Base-by-base conservation (phyloP, 2,329 filamentous ascomycete species). In the Lachnellula suecica region DNA sequence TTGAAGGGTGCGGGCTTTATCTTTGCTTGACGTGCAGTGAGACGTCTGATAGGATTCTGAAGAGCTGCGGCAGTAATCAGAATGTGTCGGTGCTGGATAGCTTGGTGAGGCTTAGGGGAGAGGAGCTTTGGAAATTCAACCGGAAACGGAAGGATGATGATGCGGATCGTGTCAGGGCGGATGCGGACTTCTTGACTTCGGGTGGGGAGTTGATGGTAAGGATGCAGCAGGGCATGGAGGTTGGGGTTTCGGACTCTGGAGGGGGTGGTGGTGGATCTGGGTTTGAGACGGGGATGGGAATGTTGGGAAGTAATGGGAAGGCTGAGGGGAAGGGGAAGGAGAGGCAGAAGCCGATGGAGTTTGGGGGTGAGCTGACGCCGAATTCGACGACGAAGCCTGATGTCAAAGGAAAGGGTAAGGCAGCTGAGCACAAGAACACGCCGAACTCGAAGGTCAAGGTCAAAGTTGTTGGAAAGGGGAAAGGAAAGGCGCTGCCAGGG, bases 1-100 rank as follows among this genome's bases (percentile, higher is more conserved):
- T 24, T 1, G 23, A 52, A 7, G 59, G 60, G 0, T 67, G 65
- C 23, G 63, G 65, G 2, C 44, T 67, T 1, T 29, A 51, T 3
- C 56, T 67, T 3, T 67, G 65, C 38, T 34, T 47, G 5, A 49
- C 41, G 10, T 63, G 61, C 23, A 22, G 37, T 1, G 45, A 51
- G 11, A 47, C 58, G 7, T 19, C 62, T 10, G 45, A 48, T 4
- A 31, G 49, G 5, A 20, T 61, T 10, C 40, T 37, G 41, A 35
- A 17, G 38, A 29, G 35, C 53, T 17, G 15, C 15, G 15, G 27
- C 23, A 20, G 41, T n/a, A n/a, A 15, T 1, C 9, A n/a, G 5
- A 35, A 38, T 9, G 29, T 34, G 5, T 22, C 25, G 5, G 29
- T 54, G 11, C 17, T 55, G 35, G 55, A 50, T 24, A 17, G 20